Evolutionary conservation across 2,329 filamentous ascomycete genomes (phyloP).

Genomic region (Cytospora schulzeri): DNA sequence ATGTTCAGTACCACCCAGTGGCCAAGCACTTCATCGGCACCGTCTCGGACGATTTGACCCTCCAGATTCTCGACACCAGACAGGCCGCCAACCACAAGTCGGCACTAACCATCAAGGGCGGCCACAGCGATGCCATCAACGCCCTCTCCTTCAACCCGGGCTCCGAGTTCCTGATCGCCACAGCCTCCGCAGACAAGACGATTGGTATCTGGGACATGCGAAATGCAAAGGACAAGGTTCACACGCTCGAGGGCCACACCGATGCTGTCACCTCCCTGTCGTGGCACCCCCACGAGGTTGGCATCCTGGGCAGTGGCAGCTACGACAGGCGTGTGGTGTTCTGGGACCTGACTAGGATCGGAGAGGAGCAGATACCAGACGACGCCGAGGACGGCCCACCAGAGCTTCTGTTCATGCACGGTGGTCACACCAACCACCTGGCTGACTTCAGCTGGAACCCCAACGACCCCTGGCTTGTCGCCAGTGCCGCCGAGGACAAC

Average conservation of each 20-base stretch:
- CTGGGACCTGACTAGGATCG: conserved; percentile 91
- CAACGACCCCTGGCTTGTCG: conserved; percentile 95
- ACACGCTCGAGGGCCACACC: conserved; percentile 84
- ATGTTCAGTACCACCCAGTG: conserved; percentile 92
- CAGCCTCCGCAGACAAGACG: conserved; percentile 92
- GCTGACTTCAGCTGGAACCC: conserved; percentile 98
- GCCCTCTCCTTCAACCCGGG: conserved; percentile 92
- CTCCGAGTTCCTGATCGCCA: conserved; percentile 87
- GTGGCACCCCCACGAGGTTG: conserved; percentile 91
- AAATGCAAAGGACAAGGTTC: conserved; percentile 85
- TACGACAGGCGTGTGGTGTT: conserved; percentile 94
- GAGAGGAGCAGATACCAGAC: conserved; percentile 92
- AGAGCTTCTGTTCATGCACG: conserved; percentile 98
- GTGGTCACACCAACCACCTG: conserved; percentile 94
- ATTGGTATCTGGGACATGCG: conserved; percentile 95
- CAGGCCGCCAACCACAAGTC: conserved; percentile 65
- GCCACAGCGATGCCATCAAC: conserved; percentile 92
- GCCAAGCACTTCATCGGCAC: conserved; percentile 85
- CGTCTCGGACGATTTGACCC: conserved; percentile 91
- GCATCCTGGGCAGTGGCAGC: conserved; percentile 86
- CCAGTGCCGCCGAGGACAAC: conserved; percentile 95
- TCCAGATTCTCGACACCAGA: conserved; percentile 90
- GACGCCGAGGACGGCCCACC: conserved; percentile 94
- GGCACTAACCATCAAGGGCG: conserved; percentile 68
- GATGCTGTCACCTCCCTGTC: conserved; percentile 89